Conservation (phyloP, 1,284 basidiomycete genomes). For the Cryptococcus hybrid region DNA sequence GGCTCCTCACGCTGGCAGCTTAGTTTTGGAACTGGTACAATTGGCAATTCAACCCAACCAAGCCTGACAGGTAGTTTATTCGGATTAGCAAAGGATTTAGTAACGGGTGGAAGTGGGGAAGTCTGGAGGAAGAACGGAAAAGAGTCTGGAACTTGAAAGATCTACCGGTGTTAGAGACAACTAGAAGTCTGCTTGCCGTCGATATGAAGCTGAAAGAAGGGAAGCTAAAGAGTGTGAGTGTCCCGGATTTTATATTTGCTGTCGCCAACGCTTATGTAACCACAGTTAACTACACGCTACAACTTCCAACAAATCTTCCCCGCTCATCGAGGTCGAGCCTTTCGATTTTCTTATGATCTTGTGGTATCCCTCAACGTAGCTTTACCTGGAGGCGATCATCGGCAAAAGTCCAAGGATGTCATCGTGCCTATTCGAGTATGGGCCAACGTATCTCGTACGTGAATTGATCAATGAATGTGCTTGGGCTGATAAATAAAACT, state of each 20-base stretch:
- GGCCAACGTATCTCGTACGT: conserved; percentile 39
- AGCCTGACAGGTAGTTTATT: conserved; percentile 49
- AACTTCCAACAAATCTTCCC: conserved; percentile 68
- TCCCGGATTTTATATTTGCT: not conserved
- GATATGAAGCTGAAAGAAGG: conserved; percentile 41
- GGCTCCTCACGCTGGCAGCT: conserved; percentile 35
- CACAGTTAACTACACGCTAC: conserved; percentile 72
- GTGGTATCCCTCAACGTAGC: conserved; percentile 61
- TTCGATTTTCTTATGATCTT: conserved; percentile 86
- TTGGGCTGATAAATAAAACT: not conserved
- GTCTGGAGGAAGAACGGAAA: conserved; percentile 47
- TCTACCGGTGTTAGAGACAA: conserved; percentile 47
- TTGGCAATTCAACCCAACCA: conserved; percentile 41
- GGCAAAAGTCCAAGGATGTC: conserved; percentile 39
- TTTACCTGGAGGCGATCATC: conserved; percentile 31
- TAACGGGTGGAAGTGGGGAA: conserved; percentile 42
- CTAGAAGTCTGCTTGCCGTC: conserved; percentile 43
- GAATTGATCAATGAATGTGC: not conserved
- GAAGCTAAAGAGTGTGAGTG: conserved; percentile 45
- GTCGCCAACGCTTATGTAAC: not conserved
- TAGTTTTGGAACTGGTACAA: conserved; percentile 46
- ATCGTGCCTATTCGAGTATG: conserved; percentile 41
- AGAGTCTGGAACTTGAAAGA: conserved; percentile 49
- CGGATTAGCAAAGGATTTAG: conserved; percentile 45
- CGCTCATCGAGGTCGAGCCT: conserved; percentile 76